These are phyloP conservation scores for Colletotrichum spinosum DNA, from an alignment of 2,329 filamentous ascomycete species.

Conservation along the genomic window DNA sequence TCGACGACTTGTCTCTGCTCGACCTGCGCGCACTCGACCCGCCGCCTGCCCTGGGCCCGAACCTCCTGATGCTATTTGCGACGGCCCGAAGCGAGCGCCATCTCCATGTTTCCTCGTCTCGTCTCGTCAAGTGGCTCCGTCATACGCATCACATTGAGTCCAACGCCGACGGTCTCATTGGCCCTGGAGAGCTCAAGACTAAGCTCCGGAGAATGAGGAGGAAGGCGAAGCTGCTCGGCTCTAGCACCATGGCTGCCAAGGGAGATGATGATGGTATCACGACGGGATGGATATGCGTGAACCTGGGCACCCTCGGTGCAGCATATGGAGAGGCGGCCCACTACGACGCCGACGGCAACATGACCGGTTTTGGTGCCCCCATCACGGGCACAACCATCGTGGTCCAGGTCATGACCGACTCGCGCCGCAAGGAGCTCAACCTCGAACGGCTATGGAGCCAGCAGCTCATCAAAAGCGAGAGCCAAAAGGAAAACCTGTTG, in stretches of 20 bases:
- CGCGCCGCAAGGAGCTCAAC: constrained; percentile 62
- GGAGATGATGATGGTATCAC: constrained; percentile 85
- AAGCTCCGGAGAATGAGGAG: constrained; percentile 85
- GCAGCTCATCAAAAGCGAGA: constrained; percentile 49
- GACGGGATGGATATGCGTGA: constrained; percentile 97
- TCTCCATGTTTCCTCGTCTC: constrained; percentile 88
- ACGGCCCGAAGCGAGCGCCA: constrained; percentile 94
- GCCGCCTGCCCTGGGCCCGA: constrained; percentile 86
- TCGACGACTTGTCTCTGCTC: constrained; percentile 83
- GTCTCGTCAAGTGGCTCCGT: constrained; percentile 88
- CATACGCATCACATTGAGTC: constrained; percentile 78
- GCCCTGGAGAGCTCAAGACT: constrained; percentile 90
- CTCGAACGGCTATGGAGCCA: constrained; percentile 65
- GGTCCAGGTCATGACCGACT: constrained; percentile 68
- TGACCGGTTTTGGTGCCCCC: constrained; percentile 80
- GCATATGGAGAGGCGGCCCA: constrained; percentile 57
- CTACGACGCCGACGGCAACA: constrained; percentile 63
- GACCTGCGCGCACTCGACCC: constrained; percentile 89
- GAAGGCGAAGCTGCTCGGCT: constrained; percentile 83
- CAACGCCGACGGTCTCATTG: constrained; percentile 87
- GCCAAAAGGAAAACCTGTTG: constrained; percentile 13
- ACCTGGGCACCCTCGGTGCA: constrained; percentile 78
- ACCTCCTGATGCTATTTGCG: constrained; percentile 91
- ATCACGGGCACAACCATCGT: constrained; percentile 64
- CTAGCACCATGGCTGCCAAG: constrained; percentile 68